Evolutionary conservation across 1,139 yeast genomes (phyloP).

Genomic region (Lodderomyces oxycetoniae): DNA sequence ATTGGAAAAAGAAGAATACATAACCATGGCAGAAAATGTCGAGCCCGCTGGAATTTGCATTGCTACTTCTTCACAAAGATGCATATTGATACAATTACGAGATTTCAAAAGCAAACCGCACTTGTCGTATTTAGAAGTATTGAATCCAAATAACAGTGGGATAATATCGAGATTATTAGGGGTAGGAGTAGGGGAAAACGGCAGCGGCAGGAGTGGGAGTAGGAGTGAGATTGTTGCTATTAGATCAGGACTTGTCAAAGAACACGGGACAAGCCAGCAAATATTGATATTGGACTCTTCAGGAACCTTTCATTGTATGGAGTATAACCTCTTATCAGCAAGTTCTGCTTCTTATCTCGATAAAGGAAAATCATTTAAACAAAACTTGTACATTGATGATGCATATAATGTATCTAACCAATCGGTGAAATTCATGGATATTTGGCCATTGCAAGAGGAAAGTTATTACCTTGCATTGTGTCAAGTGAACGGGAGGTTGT

Average conservation of each 20-base stretch:
- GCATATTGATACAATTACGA: slow-evolving; percentile 57
- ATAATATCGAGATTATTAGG: slow-evolving; percentile 28
- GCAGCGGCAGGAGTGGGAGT: too few relatives aligned
- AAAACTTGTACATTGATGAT: slow-evolving; percentile 32
- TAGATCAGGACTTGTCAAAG: slow-evolving; percentile 49
- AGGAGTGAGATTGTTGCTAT: slow-evolving; percentile 55
- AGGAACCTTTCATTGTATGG: slow-evolving; percentile 36
- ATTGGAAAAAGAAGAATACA: slow-evolving; percentile 44
- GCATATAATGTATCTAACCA: slow-evolving; percentile 35
- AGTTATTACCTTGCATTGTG: slow-evolving; percentile 34
- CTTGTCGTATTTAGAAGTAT: slow-evolving; percentile 33
- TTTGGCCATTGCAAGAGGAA: slow-evolving; percentile 35
- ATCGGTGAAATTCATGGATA: slow-evolving; percentile 48
- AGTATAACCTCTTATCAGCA: slow-evolving; percentile 31
- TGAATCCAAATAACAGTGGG: slow-evolving; percentile 15
- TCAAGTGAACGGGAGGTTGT: slow-evolving; percentile 21
- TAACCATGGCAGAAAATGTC: slow-evolving; percentile 55
- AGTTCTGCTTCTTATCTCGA: slow-evolving; percentile 28
- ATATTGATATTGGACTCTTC: slow-evolving; percentile 44
- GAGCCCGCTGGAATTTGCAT: slow-evolving; percentile 75
- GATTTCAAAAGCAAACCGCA: slow-evolving; percentile 66
- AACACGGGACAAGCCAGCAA: slow-evolving; percentile 45
- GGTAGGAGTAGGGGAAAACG: too few relatives aligned
- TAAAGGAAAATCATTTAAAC: slow-evolving; percentile 24
- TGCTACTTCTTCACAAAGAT: slow-evolving; percentile 69